Conservation (phyloP, 164 flowering plant genomes). For the Piper longum region DNA sequence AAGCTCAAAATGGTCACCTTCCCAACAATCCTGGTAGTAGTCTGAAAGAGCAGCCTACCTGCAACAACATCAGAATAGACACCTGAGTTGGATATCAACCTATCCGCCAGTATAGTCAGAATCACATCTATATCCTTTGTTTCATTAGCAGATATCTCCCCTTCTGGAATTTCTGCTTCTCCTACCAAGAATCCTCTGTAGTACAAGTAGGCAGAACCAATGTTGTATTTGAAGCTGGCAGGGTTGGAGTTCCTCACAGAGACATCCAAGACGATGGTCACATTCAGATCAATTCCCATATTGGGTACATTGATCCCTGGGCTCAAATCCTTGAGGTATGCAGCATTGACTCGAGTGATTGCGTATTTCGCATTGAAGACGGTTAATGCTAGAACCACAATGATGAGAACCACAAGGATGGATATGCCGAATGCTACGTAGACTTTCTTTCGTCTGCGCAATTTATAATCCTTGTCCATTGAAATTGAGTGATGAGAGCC, state of each 20-base stretch:
- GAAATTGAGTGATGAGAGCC: not conserved
- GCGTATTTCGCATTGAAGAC: slow-evolving; percentile 58
- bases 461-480: not conserved
- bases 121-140: slow-evolving; percentile 29
- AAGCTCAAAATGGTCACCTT: slow-evolving; percentile 31
- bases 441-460: slow-evolving; percentile 5
- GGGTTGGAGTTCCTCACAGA: slow-evolving; percentile 59
- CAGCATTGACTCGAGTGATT: slow-evolving; percentile 27
- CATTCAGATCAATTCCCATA: slow-evolving; percentile 31
- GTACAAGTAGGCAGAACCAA: slow-evolving; percentile 30
- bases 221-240: slow-evolving; percentile 41
- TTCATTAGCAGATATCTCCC: slow-evolving; percentile 29
- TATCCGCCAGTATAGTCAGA: slow-evolving; percentile 53
- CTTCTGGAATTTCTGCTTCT: slow-evolving; percentile 44
- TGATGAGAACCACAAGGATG: slow-evolving; percentile 10
- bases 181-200: slow-evolving; percentile 51
- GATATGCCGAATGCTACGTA: slow-evolving; percentile 10
- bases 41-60: slow-evolving; percentile 18
- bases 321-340: slow-evolving; percentile 19
- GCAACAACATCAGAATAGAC: slow-evolving; percentile 19
- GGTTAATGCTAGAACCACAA: slow-evolving; percentile 41
- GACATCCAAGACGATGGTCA: slow-evolving; percentile 29
- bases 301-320: slow-evolving; percentile 19
- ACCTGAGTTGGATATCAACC: slow-evolving; percentile 15
- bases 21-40: slow-evolving; percentile 27